Percentiles rank a stretch among this genome's conserved stretches.
Evolutionary conservation across 1,284 basidiomycete species (phyloP).

Genomic region (Blastosporella zonata): DNA sequence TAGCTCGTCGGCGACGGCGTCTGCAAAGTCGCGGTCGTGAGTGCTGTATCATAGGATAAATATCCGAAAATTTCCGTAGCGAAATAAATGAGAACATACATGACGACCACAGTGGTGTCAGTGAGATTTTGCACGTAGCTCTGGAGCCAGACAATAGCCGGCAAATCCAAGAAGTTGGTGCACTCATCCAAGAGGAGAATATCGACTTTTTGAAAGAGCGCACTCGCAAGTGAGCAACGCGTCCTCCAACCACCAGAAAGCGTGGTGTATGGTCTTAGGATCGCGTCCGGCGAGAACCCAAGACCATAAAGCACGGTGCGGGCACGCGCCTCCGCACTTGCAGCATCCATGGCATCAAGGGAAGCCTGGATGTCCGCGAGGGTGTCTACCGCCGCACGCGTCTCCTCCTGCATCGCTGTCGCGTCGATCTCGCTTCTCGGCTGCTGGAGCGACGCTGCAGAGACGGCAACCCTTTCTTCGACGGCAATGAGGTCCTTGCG

Average conservation of each 20-base stretch:
- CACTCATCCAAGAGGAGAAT: slow-evolving; percentile 57
- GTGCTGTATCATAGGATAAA: slow-evolving; percentile 29
- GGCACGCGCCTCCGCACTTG: slow-evolving; percentile 54
- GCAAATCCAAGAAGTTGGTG: slow-evolving; percentile 38
- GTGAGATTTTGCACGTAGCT: slow-evolving; percentile 46
- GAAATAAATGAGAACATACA: slow-evolving; percentile 24
- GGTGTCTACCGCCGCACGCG: slow-evolving; percentile 27
- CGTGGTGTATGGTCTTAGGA: slow-evolving; percentile 42
- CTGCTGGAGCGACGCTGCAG: slow-evolving; percentile 19
- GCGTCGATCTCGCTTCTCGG: slow-evolving; percentile 26
- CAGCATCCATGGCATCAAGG: slow-evolving; percentile 39
- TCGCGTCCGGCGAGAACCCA: slow-evolving; percentile 56
- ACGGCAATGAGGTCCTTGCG: slow-evolving; percentile 51
- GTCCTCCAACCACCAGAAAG: slow-evolving; percentile 74
- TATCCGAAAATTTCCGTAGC: neutral
- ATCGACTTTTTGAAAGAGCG: slow-evolving; percentile 73
- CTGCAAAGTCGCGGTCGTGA: slow-evolving; percentile 72
- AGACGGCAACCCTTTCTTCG: slow-evolving; percentile 39
- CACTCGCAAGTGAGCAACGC: slow-evolving; percentile 71
- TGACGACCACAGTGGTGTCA: slow-evolving; percentile 56
- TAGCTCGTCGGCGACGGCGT: slow-evolving; percentile 64
- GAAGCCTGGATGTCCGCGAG: slow-evolving; percentile 36
- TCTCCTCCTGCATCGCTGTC: slow-evolving; percentile 28
- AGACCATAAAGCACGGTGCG: slow-evolving; percentile 58
- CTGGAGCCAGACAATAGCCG: slow-evolving; percentile 69